These are phyloP conservation scores for Wallacemonas sp. DNA, from an alignment of 208 protist genomes.

Conservation along the genomic window DNA sequence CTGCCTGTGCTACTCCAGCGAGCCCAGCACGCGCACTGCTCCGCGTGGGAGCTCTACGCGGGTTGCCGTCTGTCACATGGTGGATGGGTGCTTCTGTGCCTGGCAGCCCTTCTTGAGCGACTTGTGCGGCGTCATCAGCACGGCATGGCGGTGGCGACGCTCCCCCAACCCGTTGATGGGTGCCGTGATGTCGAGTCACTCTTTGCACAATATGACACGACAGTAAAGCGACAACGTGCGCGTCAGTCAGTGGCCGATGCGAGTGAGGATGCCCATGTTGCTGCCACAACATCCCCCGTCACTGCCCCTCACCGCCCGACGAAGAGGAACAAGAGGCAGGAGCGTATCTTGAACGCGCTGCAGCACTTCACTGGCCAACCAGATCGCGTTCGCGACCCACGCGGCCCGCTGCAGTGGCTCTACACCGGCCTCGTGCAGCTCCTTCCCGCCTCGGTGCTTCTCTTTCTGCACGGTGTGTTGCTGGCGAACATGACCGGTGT, in stretches of 20 bases:
- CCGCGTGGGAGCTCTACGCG: conserved; percentile 19
- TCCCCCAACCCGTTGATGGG: neutral
- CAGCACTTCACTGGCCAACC: neutral
- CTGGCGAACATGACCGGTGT: conserved; percentile 27
- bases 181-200: neutral
- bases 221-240: neutral
- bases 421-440: conserved; percentile 12
- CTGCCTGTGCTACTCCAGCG: conserved; percentile 5
- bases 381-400: conserved; percentile 18
- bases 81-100: conserved; percentile 19
- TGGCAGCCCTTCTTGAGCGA: conserved; percentile 17
- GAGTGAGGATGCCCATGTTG: too few relatives aligned
- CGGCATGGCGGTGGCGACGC: neutral
- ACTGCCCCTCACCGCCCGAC: too few relatives aligned
- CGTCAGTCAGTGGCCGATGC: too few relatives aligned
- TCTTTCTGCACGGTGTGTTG: conserved; percentile 30
- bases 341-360: conserved; percentile 1
- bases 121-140: conserved; percentile 8
- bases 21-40: conserved; percentile 17
- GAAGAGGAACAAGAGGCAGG: neutral
- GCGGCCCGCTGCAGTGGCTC: conserved; percentile 15
- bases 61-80: conserved; percentile 19
- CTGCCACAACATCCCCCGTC: too few relatives aligned
- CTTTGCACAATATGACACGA: neutral
- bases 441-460: conserved; percentile 21